Evolutionary conservation across 2,329 filamentous ascomycete species (phyloP), one percentile per base, ranked within the genome.

Genomic region (Pestalotiopsis sp.): DNA sequence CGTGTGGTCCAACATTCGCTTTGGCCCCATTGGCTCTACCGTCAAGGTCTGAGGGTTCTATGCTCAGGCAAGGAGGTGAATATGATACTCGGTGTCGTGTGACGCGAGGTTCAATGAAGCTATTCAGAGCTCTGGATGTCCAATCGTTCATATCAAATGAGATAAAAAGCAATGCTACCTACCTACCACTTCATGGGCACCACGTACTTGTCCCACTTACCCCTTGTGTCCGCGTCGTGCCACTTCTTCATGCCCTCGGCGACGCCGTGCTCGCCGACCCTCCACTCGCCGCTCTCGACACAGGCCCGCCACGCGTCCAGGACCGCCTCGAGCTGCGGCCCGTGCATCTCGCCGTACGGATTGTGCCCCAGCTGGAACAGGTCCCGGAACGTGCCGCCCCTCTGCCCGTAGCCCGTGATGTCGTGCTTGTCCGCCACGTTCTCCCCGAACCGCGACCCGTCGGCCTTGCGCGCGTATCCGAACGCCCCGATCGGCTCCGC

Each of bases 1-100:
- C 5, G 65, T 67, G 20, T 61, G 65, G 65, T 67, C 65, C 52
- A 67, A 67, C 12, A 59, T 67, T 7, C 36, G 65, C 45, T 59
- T 67, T 49, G 65, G 65, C 14, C 65, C 52, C 12, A 38, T 61
- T 5, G 56, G 65, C 49, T 59, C 65, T 17, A 61, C 65, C n/a
- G 65, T 67, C 52, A 67, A 67, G 56, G 25, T 67, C 36, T 67
- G 61, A 31, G 27, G 14, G 20, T 6, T 2, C 3, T 1, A n/a
- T 1, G 2, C 12, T 36, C 25, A 27, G 23, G 17, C 13, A 9
- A 9, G 7, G n/a, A 12, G 20, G 45, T 3, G 11, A n/a, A n/a
- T 6, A 3, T n/a, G 7, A 11, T 4, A 4, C 1, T 52, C 14
- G 6, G 20, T 52, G n/a, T 17, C 17, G 2, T 9, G n/a, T 4